phyloP scores from a whole-genome alignment of 306 rosid species.

The Cicer arietinum region DNA sequence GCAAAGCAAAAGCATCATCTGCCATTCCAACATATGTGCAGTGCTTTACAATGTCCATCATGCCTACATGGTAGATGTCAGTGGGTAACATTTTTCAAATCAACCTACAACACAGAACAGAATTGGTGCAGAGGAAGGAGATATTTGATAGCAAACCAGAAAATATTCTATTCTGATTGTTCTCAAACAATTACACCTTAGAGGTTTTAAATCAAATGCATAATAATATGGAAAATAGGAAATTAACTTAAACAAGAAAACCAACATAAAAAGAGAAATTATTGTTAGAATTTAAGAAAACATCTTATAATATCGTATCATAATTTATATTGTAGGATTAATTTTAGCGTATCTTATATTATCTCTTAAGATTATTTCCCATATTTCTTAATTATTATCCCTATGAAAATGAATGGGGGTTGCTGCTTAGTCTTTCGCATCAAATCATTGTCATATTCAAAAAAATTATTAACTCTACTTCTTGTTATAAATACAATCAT shows the following conservation, averaged over 20 bases:
- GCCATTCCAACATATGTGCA: slow-evolving; percentile 95
- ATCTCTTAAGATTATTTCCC: neutral
- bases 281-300: neutral
- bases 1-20: slow-evolving; percentile 85
- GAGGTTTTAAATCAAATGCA: neutral
- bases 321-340: neutral
- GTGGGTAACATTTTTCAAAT: slow-evolving; percentile 34
- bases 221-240: neutral
- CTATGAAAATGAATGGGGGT: neutral
- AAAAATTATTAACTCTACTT: neutral
- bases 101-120: slow-evolving; percentile 29
- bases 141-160: neutral
- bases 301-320: neutral
- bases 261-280: neutral
- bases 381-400: neutral
- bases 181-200: neutral
- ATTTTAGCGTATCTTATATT: neutral
- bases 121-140: neutral
- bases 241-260: neutral
- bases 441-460: neutral
- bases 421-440: neutral
- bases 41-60: slow-evolving; percentile 78
- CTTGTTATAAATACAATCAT: neutral
- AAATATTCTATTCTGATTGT: neutral
- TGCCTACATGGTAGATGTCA: slow-evolving; percentile 57